Conservation (phyloP, 495 filamentous ascomycete species). For the Podospora comata region DNA sequence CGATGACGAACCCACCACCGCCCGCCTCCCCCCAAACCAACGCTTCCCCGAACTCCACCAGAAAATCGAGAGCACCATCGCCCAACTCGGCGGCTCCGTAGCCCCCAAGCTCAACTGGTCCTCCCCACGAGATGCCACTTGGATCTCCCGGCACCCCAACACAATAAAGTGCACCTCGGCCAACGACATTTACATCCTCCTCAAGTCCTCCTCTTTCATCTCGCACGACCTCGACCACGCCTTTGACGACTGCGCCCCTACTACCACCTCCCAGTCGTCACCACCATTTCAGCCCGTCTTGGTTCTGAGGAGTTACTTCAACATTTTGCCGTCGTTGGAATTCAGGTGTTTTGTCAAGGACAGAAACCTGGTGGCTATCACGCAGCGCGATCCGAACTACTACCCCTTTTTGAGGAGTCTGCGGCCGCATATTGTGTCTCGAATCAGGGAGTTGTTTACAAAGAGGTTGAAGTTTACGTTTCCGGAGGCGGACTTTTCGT, state of each 20-base stretch:
- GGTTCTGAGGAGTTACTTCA: conserved; percentile 80
- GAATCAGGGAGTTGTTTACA: conserved; percentile 69
- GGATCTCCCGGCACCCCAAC: conserved; percentile 82
- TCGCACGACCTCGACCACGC: conserved; percentile 92
- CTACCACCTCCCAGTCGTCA: conserved; percentile 8
- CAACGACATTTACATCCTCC: conserved; percentile 87
- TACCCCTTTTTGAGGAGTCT: conserved; percentile 76
- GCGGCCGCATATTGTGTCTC: conserved; percentile 55
- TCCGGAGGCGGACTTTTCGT: conserved; percentile 77
- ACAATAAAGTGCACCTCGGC: conserved; percentile 81
- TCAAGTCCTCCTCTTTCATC: conserved; percentile 91
- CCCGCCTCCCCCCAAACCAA: conserved; percentile 39
- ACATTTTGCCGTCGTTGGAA: conserved; percentile 83
- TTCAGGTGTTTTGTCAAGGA: conserved; percentile 92
- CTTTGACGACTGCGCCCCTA: conserved; percentile 71
- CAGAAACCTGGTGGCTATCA: conserved; percentile 72
- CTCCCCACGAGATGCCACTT: conserved; percentile 92
- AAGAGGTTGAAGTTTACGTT: conserved; percentile 67
- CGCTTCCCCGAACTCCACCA: conserved; percentile 68
- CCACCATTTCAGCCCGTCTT: conserved; percentile 49
- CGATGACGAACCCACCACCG: conserved; percentile 30
- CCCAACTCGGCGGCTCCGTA: conserved; percentile 74
- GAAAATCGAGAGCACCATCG: conserved; percentile 69
- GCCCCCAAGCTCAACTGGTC: conserved; percentile 97
- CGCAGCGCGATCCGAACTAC: conserved; percentile 85